Conservation (phyloP, 345 rosid species). For the Boechera stricta region DNA sequence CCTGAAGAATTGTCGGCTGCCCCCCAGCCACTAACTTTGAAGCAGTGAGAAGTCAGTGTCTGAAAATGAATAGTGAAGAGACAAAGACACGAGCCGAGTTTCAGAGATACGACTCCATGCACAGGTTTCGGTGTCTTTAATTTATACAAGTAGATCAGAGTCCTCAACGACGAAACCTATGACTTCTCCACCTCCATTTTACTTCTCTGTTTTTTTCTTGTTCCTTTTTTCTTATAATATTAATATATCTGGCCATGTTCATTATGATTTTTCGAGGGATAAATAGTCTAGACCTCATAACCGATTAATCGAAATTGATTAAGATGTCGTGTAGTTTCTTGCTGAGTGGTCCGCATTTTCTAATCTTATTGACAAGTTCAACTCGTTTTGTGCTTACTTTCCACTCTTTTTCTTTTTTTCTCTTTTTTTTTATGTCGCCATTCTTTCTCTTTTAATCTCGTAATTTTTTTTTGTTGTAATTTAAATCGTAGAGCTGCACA, state of each 20-base stretch:
- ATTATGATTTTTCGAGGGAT: neutral
- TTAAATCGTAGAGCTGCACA: too few relatives aligned
- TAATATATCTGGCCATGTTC: neutral
- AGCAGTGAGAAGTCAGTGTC: conserved; percentile 42
- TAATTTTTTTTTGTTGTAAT: too few relatives aligned
- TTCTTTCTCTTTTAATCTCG: too few relatives aligned
- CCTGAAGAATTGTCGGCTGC: conserved; percentile 43
- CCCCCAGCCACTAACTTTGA: conserved; percentile 39
- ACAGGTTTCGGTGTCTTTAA: conserved; percentile 34
- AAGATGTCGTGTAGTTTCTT: neutral
- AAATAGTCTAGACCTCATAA: neutral
- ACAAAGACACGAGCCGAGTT: conserved; percentile 43
- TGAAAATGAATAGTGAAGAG: conserved; percentile 36
- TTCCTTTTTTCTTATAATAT: neutral
- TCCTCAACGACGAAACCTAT: conserved; percentile 41
- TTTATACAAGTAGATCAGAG: neutral
- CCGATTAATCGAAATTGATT: neutral
- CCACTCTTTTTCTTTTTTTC: too few relatives aligned
- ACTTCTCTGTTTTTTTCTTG: neutral
- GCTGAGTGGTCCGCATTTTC: neutral
- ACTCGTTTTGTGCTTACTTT: neutral
- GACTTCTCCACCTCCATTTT: conserved; percentile 36
- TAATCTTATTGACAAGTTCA: neutral
- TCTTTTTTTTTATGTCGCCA: too few relatives aligned
- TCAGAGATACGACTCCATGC: conserved; percentile 36